Evolutionary conservation across 2,329 filamentous ascomycete genomes (phyloP).

Genomic region (Orbilia javanica): DNA sequence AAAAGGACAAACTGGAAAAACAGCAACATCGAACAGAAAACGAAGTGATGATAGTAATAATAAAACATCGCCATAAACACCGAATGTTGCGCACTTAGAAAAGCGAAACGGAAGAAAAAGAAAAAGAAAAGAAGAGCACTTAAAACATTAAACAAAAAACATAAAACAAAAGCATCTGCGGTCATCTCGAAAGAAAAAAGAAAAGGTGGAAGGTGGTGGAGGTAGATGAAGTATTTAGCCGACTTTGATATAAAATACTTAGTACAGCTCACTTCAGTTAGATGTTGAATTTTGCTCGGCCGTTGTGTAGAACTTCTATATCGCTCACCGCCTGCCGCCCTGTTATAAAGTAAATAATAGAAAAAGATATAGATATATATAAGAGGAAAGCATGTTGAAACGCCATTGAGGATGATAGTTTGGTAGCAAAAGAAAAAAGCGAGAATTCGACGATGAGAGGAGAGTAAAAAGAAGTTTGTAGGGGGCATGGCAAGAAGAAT

Average conservation of each 20-base stretch:
- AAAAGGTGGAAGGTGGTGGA: no score
- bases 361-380: not conserved
- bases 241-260: not conserved
- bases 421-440: slow-evolving; percentile 34
- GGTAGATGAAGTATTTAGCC: no score
- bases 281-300: not conserved
- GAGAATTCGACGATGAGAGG: not conserved
- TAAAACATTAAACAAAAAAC: not conserved
- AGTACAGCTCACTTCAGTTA: not conserved
- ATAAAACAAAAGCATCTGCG: not conserved
- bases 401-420: slow-evolving; percentile 17
- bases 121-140: not conserved
- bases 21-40: not conserved
- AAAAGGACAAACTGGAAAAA: no score
- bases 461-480: not conserved
- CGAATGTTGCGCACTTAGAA: not conserved
- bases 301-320: not conserved
- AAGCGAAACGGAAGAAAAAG: not conserved
- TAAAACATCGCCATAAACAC: slow-evolving; percentile 18
- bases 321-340: not conserved
- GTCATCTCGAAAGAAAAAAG: not conserved
- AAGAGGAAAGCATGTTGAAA: slow-evolving; percentile 48
- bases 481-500: slow-evolving; percentile 3
- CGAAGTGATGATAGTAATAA: not conserved
- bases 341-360: not conserved